Percentiles rank a stretch among this genome's conserved stretches.
phyloP scores from a whole-genome alignment of 1,284 basidiomycete genomes.

The Malassezia japonica region DNA sequence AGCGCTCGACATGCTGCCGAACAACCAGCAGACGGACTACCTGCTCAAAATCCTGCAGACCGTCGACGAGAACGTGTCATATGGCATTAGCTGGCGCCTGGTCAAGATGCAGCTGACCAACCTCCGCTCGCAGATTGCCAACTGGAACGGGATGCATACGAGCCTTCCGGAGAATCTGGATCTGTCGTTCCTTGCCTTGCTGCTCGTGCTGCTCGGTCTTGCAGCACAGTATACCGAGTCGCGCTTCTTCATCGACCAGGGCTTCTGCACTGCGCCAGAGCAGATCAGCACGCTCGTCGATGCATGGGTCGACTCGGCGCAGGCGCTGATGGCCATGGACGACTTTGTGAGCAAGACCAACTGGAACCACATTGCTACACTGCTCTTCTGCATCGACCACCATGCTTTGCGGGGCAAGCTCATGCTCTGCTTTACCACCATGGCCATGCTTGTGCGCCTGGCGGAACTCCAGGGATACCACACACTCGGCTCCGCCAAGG shows the following conservation, averaged over 20 bases:
- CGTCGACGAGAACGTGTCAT: constrained; percentile 26
- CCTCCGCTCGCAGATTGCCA: constrained; percentile 33
- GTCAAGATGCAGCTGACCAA: constrained; percentile 31
- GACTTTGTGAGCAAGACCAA: constrained; percentile 31
- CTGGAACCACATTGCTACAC: constrained; percentile 29
- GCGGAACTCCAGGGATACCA: constrained; percentile 27
- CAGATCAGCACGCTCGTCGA: constrained; percentile 27
- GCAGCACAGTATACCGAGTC: constrained; percentile 30
- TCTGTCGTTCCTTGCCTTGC: constrained; percentile 28
- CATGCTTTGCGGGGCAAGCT: constrained; percentile 10
- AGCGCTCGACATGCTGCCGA: constrained; percentile 30
- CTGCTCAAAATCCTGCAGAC: constrained; percentile 32
- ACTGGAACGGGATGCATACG: constrained; percentile 31
- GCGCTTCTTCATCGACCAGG: constrained; percentile 31
- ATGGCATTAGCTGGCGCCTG: constrained; percentile 37
- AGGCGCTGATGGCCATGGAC: constrained; percentile 28
- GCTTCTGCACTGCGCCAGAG: constrained; percentile 24
- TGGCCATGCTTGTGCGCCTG: constrained; percentile 12
- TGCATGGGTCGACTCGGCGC: constrained; percentile 29
- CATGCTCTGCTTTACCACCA: constrained; percentile 15
- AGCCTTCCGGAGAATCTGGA: constrained; percentile 28
- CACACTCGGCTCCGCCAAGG: constrained; percentile 21
- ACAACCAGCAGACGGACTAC: constrained; percentile 34
- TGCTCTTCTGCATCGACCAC: constrained; percentile 22
- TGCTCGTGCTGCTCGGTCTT: constrained; percentile 30